Evolutionary conservation across 1,284 basidiomycete species (phyloP), one percentile per base, ranked within the genome.

Genomic region (Puccinia horiana): DNA sequence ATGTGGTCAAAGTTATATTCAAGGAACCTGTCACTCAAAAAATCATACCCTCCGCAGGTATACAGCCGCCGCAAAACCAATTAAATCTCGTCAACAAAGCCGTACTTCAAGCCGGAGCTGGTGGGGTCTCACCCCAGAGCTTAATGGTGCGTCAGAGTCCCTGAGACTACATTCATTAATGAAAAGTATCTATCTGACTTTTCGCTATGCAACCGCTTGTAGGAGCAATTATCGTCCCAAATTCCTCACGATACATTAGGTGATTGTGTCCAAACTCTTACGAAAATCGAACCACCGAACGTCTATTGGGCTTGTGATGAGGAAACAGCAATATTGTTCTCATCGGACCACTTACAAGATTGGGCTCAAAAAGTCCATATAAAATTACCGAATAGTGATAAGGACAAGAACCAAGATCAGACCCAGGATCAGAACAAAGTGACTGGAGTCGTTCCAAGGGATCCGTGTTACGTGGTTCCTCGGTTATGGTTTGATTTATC

Each of bases 401-500:
- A n/a, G 26, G 49, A 72, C 47, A 49, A 72, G 42, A 18, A 44
- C 35, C 35, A 76, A 26, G 42, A 61, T 37, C 11, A 16, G 18
- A 12, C 47, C 16, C 35, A 76, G 40, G 58, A 61, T 37, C 12
- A 29, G 18, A 23, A 76, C 20, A 23, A 26, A 56, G 23, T 9
- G 49, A 54, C 52, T 58, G 29, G 32, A 42, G 26, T 72, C 5
- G 37, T 75, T 47, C 44, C 42, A 8, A 54, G 58, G n/a, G 73
- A 54, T 32, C 52, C 73, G 58, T 0, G 29, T 2, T 74, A 81
- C 47, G 23, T 75, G 8, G 44, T 82, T 82, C 73, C 80, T 65
- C 37, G 80, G n/a, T 65, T 82, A 69, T 82, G 80, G 80, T 29
- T 61, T 54, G 80, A 82, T 76, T 54, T 82, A 23, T 75, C 58